phyloP scores from a whole-genome alignment of 352 stramenopile species.

The Elongisporangium anandrum region DNA sequence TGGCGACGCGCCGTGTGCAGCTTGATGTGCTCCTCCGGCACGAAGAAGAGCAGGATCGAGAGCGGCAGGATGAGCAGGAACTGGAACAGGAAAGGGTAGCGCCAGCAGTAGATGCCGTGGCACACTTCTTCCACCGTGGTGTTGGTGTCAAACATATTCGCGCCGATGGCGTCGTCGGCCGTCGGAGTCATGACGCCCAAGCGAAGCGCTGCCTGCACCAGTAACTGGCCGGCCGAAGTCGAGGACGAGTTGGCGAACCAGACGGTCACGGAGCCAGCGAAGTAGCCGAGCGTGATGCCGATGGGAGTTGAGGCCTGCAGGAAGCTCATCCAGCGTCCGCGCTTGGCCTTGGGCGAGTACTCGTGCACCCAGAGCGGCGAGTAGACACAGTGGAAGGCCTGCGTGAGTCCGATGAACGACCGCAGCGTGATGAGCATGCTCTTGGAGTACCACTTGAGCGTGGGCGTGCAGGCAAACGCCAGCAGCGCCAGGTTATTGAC shows the following conservation, averaged over 20 bases:
- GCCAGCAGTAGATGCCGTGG: constrained; percentile 81
- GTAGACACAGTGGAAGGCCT: constrained; percentile 84
- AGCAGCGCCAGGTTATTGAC: constrained; percentile 78
- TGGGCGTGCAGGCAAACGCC: constrained; percentile 63
- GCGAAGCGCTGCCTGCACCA: neutral
- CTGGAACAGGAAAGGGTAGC: constrained; percentile 83
- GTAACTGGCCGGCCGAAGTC: constrained; percentile 4
- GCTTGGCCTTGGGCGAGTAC: constrained; percentile 66
- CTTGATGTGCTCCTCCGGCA: constrained; percentile 62
- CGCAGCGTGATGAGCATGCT: constrained; percentile 69
- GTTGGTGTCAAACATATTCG: constrained; percentile 15
- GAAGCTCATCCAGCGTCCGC: constrained; percentile 82
- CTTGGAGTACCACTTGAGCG: constrained; percentile 63
- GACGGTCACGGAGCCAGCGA: constrained; percentile 69
- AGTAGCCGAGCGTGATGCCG: constrained; percentile 76
- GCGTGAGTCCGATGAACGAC: constrained; percentile 66
- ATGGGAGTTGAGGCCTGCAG: constrained; percentile 70
- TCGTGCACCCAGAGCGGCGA: constrained; percentile 85
- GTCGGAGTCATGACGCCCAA: constrained; percentile 2
- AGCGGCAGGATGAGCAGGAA: constrained; percentile 69
- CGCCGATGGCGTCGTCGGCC: constrained; percentile 17
- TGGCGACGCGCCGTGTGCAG: constrained; percentile 46
- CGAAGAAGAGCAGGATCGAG: constrained; percentile 75
- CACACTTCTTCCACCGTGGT: constrained; percentile 14
- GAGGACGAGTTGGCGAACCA: constrained; percentile 28